Conservation (phyloP, 2,329 filamentous ascomycete species). For the Verticillium longisporum region DNA sequence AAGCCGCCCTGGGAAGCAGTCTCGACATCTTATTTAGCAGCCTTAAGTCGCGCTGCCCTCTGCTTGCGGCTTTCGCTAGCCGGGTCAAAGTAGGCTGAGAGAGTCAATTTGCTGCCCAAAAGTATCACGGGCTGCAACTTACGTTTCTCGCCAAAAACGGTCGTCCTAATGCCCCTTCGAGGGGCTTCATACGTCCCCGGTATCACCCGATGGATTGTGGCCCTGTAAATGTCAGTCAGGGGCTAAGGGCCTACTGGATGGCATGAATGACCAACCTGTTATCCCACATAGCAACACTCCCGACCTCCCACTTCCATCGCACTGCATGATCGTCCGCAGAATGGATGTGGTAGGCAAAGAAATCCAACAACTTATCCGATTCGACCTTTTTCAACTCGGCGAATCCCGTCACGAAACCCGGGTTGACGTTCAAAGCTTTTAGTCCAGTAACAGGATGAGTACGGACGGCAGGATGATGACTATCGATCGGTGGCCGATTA, state of each 20-base stretch:
- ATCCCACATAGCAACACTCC: conserved; percentile 44
- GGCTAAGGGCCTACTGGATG: neutral
- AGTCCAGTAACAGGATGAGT: conserved; percentile 41
- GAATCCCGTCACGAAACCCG: conserved; percentile 38
- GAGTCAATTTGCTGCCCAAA: neutral
- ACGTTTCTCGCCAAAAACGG: conserved; percentile 38
- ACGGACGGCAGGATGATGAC: conserved; percentile 39
- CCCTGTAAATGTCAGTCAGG: conserved; percentile 15
- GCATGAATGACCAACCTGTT: conserved; percentile 24
- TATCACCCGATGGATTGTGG: conserved; percentile 32
- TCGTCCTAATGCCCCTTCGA: conserved; percentile 30
- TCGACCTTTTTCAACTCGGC: conserved; percentile 41
- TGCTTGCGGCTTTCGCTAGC: conserved; percentile 19
- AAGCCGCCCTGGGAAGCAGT: too few relatives aligned
- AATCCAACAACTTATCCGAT: conserved; percentile 37
- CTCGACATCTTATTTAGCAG: neutral
- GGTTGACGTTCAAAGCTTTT: conserved; percentile 38
- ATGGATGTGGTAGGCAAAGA: conserved; percentile 38
- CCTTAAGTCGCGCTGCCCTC: neutral
- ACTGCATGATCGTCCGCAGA: conserved; percentile 42
- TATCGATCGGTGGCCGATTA: conserved; percentile 36
- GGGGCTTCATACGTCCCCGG: conserved; percentile 29
- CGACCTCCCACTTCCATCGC: conserved; percentile 41
- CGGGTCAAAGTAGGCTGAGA: conserved; percentile 23
- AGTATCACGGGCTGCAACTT: conserved; percentile 11